Percentiles rank a stretch among this genome's conserved stretches.
These are phyloP conservation scores for Lactarius indigo DNA, from an alignment of 768 basidiomycete genomes.

Conservation along the genomic window DNA sequence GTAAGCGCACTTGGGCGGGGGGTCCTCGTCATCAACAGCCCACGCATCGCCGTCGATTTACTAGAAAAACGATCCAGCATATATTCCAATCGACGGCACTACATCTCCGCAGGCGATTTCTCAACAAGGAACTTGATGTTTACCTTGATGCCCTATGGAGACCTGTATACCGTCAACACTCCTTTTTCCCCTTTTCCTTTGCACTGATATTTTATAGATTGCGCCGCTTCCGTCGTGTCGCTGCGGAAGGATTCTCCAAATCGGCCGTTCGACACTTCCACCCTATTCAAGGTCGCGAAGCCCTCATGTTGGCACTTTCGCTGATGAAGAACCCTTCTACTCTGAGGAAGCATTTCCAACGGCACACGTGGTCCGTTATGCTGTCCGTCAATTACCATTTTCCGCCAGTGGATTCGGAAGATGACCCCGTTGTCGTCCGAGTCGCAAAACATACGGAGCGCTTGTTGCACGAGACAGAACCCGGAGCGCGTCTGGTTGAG, in stretches of 20 bases:
- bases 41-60: constrained; percentile 27
- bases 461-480: too few relatives aligned
- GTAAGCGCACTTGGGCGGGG: constrained; percentile 30
- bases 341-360: too few relatives aligned
- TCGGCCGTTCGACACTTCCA: constrained; percentile 28
- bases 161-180: constrained; percentile 1
- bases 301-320: constrained; percentile 7
- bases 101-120: constrained; percentile 31
- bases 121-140: constrained; percentile 30
- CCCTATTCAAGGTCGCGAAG: constrained; percentile 33
- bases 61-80: constrained; percentile 27
- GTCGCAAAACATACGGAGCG: too few relatives aligned
- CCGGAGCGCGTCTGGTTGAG: too few relatives aligned
- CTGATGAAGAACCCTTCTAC: too few relatives aligned
- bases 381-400: too few relatives aligned
- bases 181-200: too few relatives aligned
- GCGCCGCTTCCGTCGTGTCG: constrained; percentile 29
- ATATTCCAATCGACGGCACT: neutral
- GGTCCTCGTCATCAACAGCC: constrained; percentile 32
- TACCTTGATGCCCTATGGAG: constrained; percentile 27
- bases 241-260: constrained; percentile 30
- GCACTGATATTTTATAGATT: constrained; percentile 7
- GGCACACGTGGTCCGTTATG: too few relatives aligned
- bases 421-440: too few relatives aligned
- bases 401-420: too few relatives aligned